phyloP scores from a whole-genome alignment of 805 yeast genomes.

The Suhomyces emberorum region DNA sequence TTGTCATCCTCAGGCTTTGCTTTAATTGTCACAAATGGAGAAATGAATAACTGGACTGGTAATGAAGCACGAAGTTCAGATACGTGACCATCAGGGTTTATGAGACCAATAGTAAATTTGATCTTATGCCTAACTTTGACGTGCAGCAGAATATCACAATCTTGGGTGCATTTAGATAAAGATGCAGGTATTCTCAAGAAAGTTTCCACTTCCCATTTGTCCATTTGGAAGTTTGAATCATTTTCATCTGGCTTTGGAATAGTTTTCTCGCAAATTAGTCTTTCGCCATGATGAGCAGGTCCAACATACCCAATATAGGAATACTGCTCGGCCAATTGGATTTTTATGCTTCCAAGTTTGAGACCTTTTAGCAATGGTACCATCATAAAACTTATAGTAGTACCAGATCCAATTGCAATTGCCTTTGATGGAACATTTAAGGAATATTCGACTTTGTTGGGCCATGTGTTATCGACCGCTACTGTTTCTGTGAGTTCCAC shows the following conservation, averaged over 20 bases:
- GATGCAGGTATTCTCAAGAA: conserved; percentile 66
- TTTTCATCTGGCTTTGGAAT: conserved; percentile 42
- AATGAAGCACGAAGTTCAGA: conserved; percentile 89
- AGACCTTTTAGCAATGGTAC: conserved; percentile 83
- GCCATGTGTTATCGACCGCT: conserved; percentile 95
- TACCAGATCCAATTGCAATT: conserved; percentile 79
- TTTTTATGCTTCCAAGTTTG: conserved; percentile 66
- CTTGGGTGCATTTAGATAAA: conserved; percentile 78
- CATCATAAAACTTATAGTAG: conserved; percentile 65
- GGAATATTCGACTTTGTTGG: conserved; percentile 85
- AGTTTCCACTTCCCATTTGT: conserved; percentile 70
- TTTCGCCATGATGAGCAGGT: conserved; percentile 59
- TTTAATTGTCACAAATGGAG: conserved; percentile 75
- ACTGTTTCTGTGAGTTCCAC: conserved; percentile 87
- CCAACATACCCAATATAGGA: conserved; percentile 58
- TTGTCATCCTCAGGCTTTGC: conserved; percentile 37
- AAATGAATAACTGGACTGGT: conserved; percentile 72
- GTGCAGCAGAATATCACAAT: conserved; percentile 66
- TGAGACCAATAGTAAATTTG: conserved; percentile 71
- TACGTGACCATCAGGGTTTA: conserved; percentile 88
- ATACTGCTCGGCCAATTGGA: conserved; percentile 66
- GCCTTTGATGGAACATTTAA: conserved; percentile 86
- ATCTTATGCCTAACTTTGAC: conserved; percentile 87
- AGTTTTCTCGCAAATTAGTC: conserved; percentile 50
- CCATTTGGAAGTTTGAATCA: conserved; percentile 44